Evolutionary conservation across 148 eudicot genomes (phyloP), one percentile per base, ranked within the genome.

Genomic region (Rhododendron vialii): DNA sequence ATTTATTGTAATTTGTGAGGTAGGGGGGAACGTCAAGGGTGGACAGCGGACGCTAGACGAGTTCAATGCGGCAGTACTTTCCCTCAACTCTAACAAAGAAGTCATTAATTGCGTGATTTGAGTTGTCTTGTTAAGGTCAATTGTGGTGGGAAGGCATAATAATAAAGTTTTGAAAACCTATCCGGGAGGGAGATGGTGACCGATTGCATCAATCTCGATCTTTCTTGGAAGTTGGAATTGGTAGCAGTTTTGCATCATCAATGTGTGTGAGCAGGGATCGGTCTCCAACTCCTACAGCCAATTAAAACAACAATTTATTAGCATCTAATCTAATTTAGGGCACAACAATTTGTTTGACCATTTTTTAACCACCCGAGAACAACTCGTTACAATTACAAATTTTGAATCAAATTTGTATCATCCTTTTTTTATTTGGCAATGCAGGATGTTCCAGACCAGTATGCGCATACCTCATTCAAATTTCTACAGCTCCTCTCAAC

Each of bases 171-270:
- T 53, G 10, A 2, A 53, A 53, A 53, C 3, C 28, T 63, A 67
- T 67, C 4, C 2, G 73, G 73, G 14, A 24, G 33, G 73, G 30
- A 24, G 73, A 65, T 65, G 73, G 73, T n/a, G 30, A 20, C 1
- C 17, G 63, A 55, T 55, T 5, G 67, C 67, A 20, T 24, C 75
- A 30, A 69, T 69, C 35, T 28, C 30, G 30, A 30, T 30, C 33
- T 30, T 28, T 69, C 75, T 69, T 69, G 36, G 35, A 69, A 69
- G 38, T 28, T 69, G 75, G 75, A 69, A 69, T 69, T 12, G 35
- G 75, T 69, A 69, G 75, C 61, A 28, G 75, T 69, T 69, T 69
- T 28, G 75, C 75, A 69, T 69, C 75, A 69, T 69, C 38, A 69
- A 69, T 69, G 75, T 38, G 35, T 69, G 75, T 30, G 75, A 69